These are phyloP conservation scores for Fusarium stilboides DNA, from an alignment of 2,329 filamentous ascomycete genomes.

Conservation along the genomic window DNA sequence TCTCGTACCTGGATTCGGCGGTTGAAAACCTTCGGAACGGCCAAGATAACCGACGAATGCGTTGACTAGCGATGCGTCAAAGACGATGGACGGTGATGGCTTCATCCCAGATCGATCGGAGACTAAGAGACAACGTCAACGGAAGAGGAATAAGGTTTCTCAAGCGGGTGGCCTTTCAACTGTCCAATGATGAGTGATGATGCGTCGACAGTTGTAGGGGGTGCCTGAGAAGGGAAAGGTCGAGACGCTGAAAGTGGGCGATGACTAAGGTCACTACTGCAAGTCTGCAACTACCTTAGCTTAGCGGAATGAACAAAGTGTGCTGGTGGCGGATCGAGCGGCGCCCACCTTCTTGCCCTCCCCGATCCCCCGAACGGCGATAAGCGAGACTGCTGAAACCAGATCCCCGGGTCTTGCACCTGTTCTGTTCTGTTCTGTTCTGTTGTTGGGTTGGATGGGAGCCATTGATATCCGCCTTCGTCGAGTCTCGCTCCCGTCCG, in stretches of 20 bases:
- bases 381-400: slow-evolving; percentile 54
- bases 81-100: slow-evolving; percentile 17
- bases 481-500: slow-evolving; percentile 31
- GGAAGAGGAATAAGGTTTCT: slow-evolving; percentile 29
- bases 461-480: slow-evolving; percentile 25
- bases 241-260: background rate
- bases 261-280: slow-evolving; percentile 21
- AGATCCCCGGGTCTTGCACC: slow-evolving; percentile 51
- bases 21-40: slow-evolving; percentile 10
- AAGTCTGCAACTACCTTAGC: no score
- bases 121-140: slow-evolving; percentile 13
- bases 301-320: slow-evolving; percentile 5
- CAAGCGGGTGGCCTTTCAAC: slow-evolving; percentile 8
- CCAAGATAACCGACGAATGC: slow-evolving; percentile 1
- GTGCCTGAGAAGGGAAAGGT: slow-evolving; percentile 11
- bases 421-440: background rate
- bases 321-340: slow-evolving; percentile 32
- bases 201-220: slow-evolving; percentile 8
- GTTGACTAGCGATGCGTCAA: background rate
- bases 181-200: slow-evolving; percentile 1
- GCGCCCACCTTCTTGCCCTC: slow-evolving; percentile 9
- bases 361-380: slow-evolving; percentile 47
- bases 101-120: slow-evolving; percentile 17
- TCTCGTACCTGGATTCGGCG: background rate
- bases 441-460: slow-evolving; percentile 10